phyloP scores from a whole-genome alignment of 305 asterid species.

The Fraxinus velutina region DNA sequence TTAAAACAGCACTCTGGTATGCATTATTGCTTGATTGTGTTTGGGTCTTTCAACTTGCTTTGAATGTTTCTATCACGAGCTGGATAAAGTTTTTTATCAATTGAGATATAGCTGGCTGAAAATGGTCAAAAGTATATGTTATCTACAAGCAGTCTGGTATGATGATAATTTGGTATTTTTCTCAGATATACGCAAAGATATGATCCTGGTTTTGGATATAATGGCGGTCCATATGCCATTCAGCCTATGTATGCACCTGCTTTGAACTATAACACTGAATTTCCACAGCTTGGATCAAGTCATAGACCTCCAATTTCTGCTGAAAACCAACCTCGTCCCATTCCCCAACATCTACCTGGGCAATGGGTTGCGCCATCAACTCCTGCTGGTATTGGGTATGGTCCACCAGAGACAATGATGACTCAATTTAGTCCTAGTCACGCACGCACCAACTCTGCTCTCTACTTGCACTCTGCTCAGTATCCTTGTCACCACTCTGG shows the following conservation, averaged over 20 bases:
- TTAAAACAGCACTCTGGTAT: neutral
- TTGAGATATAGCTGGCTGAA: conserved; percentile 16
- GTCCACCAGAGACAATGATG: conserved; percentile 68
- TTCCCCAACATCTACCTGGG: conserved; percentile 75
- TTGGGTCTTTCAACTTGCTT: neutral
- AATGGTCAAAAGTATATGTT: neutral
- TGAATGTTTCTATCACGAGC: neutral
- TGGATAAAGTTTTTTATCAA: neutral
- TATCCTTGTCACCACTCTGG: conserved; percentile 85
- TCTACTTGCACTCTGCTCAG: conserved; percentile 73
- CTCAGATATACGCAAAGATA: conserved; percentile 88
- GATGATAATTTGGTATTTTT: conserved; percentile 13
- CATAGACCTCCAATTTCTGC: conserved; percentile 62
- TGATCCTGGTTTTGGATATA: conserved; percentile 95
- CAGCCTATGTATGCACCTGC: conserved; percentile 98
- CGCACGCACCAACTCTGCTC: conserved; percentile 54
- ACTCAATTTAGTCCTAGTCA: conserved; percentile 73
- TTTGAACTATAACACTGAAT: conserved; percentile 79
- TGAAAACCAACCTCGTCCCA: conserved; percentile 72
- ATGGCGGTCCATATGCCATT: conserved; percentile 74
- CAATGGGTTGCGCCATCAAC: conserved; percentile 64
- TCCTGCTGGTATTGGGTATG: conserved; percentile 77
- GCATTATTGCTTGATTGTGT: neutral
- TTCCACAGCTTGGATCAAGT: conserved; percentile 86
- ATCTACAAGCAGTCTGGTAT: neutral